Percentiles rank a stretch among this genome's conserved stretches.
These are phyloP conservation scores for Solanum infundibuliforme DNA, from an alignment of 257 asterid species.

Conservation along the genomic window DNA sequence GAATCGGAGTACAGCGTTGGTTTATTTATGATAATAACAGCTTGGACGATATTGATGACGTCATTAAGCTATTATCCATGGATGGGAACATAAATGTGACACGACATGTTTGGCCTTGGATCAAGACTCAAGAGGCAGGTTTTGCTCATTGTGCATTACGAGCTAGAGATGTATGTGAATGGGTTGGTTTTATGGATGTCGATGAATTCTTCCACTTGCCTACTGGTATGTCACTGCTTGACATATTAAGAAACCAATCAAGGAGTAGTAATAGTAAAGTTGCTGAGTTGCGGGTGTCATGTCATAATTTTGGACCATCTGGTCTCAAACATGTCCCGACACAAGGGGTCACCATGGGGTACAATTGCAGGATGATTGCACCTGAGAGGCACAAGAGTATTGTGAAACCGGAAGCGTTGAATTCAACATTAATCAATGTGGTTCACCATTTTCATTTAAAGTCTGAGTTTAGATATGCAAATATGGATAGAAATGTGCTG, in stretches of 20 bases:
- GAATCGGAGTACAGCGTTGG: slow-evolving; percentile 56
- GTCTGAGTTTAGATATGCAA: slow-evolving; percentile 20
- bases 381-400: slow-evolving; percentile 86
- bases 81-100: slow-evolving; percentile 33
- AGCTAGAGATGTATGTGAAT: slow-evolving; percentile 47
- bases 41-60: slow-evolving; percentile 29
- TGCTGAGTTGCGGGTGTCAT: slow-evolving; percentile 39
- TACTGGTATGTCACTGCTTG: slow-evolving; percentile 3
- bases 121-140: slow-evolving; percentile 79
- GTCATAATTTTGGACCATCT: slow-evolving; percentile 69
- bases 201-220: slow-evolving; percentile 69
- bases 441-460: slow-evolving; percentile 67
- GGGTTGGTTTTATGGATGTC: slow-evolving; percentile 82
- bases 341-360: slow-evolving; percentile 57
- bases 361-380: slow-evolving; percentile 45
- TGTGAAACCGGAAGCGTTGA: slow-evolving; percentile 47
- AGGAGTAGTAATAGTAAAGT: slow-evolving; percentile 1
- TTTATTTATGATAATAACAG: slow-evolving; percentile 71
- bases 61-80: slow-evolving; percentile 10
- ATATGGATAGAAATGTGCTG: slow-evolving; percentile 19
- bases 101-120: slow-evolving; percentile 69
- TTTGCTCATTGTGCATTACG: slow-evolving; percentile 63
- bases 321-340: slow-evolving; percentile 30
- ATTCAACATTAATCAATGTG: slow-evolving; percentile 38
- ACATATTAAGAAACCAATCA: slow-evolving; percentile 10